Base-by-base conservation (phyloP, 306 rosid genomes). In the Pyrus pyrifolia region DNA sequence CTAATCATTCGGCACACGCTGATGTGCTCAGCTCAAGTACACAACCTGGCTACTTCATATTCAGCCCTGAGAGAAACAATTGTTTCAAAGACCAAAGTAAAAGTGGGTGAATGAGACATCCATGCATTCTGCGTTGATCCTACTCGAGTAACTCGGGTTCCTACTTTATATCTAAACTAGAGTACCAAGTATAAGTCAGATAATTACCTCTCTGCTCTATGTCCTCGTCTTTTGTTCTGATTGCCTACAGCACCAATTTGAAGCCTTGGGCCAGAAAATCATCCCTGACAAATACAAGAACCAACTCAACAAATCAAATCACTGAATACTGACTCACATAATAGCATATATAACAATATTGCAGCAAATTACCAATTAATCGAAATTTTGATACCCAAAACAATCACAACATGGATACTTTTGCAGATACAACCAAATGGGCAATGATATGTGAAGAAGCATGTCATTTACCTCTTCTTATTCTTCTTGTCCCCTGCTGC, bases 231-330 rank as follows among this genome's bases (percentile, higher is more conserved):
- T 73, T 70, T 30, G 19, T 49, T 8, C 46, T n/a, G 33, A 44
- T 46, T 57, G 76, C 65, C 57, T 79, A 85, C 15, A 85, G 70
- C 79, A 51, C 75, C 82, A 85, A 60, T 67, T 83, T 86, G 78
- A 86, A 86, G 53, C 89, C 89, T 64, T 83, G 70, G 4, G 87
- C 79, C 73, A 86, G 81, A 67, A 86, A 86, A 59, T 80, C 83
- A 67, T 86, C 89, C 69, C 77, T 58, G 46, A 8, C 3, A 18
- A 35, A 80, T 9, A 31, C 80, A 75, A 67, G 70, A 60, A 49
- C 62, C 68, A 77, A 45, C 10, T 49, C 72, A 77, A 68, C 4
- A 25, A 74, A 76, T 62, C 44, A 31, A 31, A 71, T n/a, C 23
- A 76, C 27, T 11, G 35, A 73, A 59, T 44, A 53, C 33, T 3